Base-by-base conservation (phyloP, 106 monocot species). In the Apostasia ramifera region DNA sequence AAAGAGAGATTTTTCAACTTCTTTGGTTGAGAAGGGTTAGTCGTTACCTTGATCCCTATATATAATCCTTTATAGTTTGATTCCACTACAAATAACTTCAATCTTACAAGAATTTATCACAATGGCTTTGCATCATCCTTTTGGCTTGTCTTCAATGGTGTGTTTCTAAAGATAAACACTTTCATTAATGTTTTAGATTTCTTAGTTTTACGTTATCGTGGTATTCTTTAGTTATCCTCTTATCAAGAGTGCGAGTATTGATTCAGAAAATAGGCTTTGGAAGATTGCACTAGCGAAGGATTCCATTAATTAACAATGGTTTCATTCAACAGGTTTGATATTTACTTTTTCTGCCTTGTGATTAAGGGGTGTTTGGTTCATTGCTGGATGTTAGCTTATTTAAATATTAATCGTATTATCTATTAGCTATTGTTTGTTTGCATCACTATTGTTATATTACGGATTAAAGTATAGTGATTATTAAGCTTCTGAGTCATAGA, bases 131-230 rank as follows among this genome's bases (percentile, higher is more conserved):
- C 10, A 46, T 41, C 13, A 26, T 13, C 4, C 3, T 75, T 54
- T 57, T 80, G 76, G 26, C 26, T 26, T 26, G 80, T 84, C 40
- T 84, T 84, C 53, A 84, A 84, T 70, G 79, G 84, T 2, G 84
- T 84, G 5, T 84, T 84, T 11, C 59, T 84, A 13, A 84, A 80
- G 66, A 76, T 84, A 26, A 84, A 80, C 76, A 84, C 26, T 26
- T 26, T 26, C 26, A 26, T 26, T 26, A 26, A 26, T 26, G 26
- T 26, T 26, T 26, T 26, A 26, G 26, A 26, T 26, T 26, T 26
- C 26, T 26, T 26, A 26, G 26, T 26, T 26, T 55, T 59, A 47
- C 53, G 10, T 0, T 5, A 14, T 8, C 7, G 45, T 39, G 1
- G 9, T n/a, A 53, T 5, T 46, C 58, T 55, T 72, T 15, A 82